Base-by-base conservation (phyloP, 306 rosid species). In the Calophaca sinica region DNA sequence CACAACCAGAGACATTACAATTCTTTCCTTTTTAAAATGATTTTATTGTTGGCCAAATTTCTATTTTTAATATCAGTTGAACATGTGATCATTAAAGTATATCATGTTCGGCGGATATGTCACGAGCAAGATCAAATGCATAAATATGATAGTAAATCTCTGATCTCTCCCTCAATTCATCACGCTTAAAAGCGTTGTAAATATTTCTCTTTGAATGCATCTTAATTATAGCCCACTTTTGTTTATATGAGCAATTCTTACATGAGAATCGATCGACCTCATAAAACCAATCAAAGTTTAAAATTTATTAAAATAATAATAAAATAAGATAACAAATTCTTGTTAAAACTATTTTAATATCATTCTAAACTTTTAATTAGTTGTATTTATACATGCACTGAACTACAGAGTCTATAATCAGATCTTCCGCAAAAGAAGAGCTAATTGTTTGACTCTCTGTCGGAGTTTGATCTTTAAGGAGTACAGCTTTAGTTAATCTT, bases 401-500 rank as follows among this genome's bases (percentile, higher is more conserved):
- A 57, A 82, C 26, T 20, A 20, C 26, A 20, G 1, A 20, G 26
- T 20, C 26, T 20, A 20, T 1, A 20, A 20, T 20, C 26, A 20
- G 26, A 20, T 20, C 26, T 20, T 20, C 26, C 26, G 26, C 26
- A 20, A 1, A 66, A 52, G 75, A 29, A 65, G 70, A 11, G 60
- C 50, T 35, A 54, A 51, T n/a, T 77, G 66, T 41, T 62, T 75
- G 78, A 76, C 77, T 38, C 28, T 38, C 44, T 63, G 49, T 35
- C 10, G 38, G 62, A 33, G 26, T 74, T 55, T 39, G 55, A 48
- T 79, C 69, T 75, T 48, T 71, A 54, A 20, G 0, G 0, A 70
- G 62, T 66, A 38, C 45, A 71, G 46, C 79, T 75, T 75, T 70
- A 63, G 33, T 60, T 60, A 15, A 15, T 72, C 52, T 65, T 45